Evolutionary conservation across 2,329 filamentous ascomycete genomes (phyloP).

Genomic region (Xylariaceae sp.): DNA sequence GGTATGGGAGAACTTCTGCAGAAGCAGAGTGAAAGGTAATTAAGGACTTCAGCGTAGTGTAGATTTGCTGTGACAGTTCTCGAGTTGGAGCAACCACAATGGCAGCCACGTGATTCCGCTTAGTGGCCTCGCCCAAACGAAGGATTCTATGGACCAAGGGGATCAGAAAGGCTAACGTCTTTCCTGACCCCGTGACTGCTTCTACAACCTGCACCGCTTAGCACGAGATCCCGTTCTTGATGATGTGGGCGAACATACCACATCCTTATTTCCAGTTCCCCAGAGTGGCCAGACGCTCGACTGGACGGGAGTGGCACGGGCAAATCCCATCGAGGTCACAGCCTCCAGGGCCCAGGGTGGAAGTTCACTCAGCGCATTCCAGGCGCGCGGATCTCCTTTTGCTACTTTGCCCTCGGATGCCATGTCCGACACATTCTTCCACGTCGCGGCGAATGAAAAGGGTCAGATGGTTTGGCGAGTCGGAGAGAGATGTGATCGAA

Average conservation of each 20-base stretch:
- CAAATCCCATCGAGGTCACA: slow-evolving; percentile 78
- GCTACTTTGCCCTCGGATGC: slow-evolving; percentile 29
- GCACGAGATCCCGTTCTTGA: background rate
- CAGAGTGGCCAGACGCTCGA: slow-evolving; percentile 86
- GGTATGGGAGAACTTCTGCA: slow-evolving; percentile 56
- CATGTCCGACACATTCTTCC: slow-evolving; percentile 22
- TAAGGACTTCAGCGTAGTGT: slow-evolving; percentile 72
- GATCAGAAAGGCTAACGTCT: slow-evolving; percentile 70
- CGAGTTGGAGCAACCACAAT: slow-evolving; percentile 92
- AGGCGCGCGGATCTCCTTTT: slow-evolving; percentile 52
- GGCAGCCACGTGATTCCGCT: slow-evolving; percentile 83
- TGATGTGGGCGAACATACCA: slow-evolving; percentile 15
- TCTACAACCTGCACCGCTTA: slow-evolving; percentile 29
- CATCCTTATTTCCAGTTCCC: slow-evolving; percentile 43
- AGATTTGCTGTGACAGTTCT: slow-evolving; percentile 87
- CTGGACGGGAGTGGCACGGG: slow-evolving; percentile 90
- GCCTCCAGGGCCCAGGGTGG: slow-evolving; percentile 85
- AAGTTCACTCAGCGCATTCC: slow-evolving; percentile 65
- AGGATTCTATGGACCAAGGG: slow-evolving; percentile 80
- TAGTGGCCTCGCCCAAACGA: slow-evolving; percentile 74
- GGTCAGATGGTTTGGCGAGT: background rate
- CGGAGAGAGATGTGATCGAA: background rate
- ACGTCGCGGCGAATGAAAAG: background rate
- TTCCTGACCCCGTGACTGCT: slow-evolving; percentile 87
- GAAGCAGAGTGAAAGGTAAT: slow-evolving; percentile 81